Base-by-base conservation (phyloP, 2,329 filamentous ascomycete species). In the Alternaria triticina region DNA sequence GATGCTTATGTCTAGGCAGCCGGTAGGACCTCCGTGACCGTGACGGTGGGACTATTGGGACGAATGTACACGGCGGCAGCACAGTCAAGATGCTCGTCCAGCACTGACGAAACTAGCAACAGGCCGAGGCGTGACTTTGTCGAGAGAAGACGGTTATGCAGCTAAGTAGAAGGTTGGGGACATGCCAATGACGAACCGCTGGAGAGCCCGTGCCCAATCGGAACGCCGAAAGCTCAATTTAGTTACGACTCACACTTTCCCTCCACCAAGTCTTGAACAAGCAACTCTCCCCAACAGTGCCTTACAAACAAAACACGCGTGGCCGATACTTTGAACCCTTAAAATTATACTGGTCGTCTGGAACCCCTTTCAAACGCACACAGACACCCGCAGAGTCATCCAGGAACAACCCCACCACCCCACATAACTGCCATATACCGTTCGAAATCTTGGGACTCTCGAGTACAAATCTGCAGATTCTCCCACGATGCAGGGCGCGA, bases 121-220 rank as follows among this genome's bases (percentile, higher is more conserved):
- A 45, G 47, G 57, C 61, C 61, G 57, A 60, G 57, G 61, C 45
- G 61, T 33, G 13, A 17, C 22, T 25, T 40, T 23, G 20, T 2
- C 22, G 20, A 28, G 20, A 51, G 47, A 51, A 17, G 45, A 49
- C 22, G 28, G 49, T 20, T 51, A 36, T 51, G 49, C 49, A 51
- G 52, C 51, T 51, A 52, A 62, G 20, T 43, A 62, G 55, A 49
- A 44, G 55, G 58, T 79, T 81, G 57, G 85, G 79, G 64, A 82
- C 82, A 59, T 59, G 60, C 30, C 60, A 54, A 62, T 62, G 60
- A 62, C 60, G 60, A 59, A 62, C 44, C 58, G 40, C 60, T 62
- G 49, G 60, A 59, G 60, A 23, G 57, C 27, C 56, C 56, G 60
- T 59, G 60, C 44, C 60, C 60, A 62, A 62, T 62, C 56, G 60